phyloP scores from a whole-genome alignment of 805 yeast genomes.

The Debaryomyces tyrocola region DNA sequence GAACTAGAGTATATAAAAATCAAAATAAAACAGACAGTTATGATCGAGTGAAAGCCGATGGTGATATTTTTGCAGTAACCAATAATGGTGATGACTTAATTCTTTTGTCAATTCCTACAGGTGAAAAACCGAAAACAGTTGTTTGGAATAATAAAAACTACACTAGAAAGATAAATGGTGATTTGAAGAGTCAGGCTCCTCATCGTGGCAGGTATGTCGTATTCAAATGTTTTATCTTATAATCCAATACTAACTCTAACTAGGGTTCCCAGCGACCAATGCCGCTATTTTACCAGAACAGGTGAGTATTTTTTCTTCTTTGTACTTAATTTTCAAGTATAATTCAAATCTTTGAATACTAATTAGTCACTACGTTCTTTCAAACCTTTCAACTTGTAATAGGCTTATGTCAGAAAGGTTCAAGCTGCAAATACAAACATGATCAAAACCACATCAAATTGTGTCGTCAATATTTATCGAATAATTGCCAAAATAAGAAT shows the following conservation, averaged over 20 bases:
- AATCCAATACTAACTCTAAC: background rate
- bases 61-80: slow-evolving; percentile 44
- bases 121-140: slow-evolving; percentile 13
- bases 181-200: slow-evolving; percentile 16
- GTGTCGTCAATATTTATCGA: slow-evolving; percentile 51
- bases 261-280: slow-evolving; percentile 16
- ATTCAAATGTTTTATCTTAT: no score
- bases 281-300: slow-evolving; percentile 38
- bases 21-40: slow-evolving; percentile 39
- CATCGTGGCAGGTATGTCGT: slow-evolving; percentile 14
- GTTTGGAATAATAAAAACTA: slow-evolving; percentile 34
- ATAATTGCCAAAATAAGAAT: slow-evolving; percentile 45
- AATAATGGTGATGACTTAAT: slow-evolving; percentile 41
- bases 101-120: slow-evolving; percentile 28
- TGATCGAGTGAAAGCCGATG: slow-evolving; percentile 46
- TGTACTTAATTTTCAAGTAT: background rate
- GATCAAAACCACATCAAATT: slow-evolving; percentile 49
- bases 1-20: slow-evolving; percentile 25
- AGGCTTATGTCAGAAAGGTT: slow-evolving; percentile 56
- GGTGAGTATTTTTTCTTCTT: slow-evolving; percentile 27
- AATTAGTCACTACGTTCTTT: slow-evolving; percentile 14
- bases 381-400: slow-evolving; percentile 19
- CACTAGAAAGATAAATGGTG: slow-evolving; percentile 24
- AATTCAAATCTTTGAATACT: slow-evolving; percentile 7
- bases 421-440: slow-evolving; percentile 55